phyloP scores from a whole-genome alignment of 306 rosid species.

The Vigna trinervia region DNA sequence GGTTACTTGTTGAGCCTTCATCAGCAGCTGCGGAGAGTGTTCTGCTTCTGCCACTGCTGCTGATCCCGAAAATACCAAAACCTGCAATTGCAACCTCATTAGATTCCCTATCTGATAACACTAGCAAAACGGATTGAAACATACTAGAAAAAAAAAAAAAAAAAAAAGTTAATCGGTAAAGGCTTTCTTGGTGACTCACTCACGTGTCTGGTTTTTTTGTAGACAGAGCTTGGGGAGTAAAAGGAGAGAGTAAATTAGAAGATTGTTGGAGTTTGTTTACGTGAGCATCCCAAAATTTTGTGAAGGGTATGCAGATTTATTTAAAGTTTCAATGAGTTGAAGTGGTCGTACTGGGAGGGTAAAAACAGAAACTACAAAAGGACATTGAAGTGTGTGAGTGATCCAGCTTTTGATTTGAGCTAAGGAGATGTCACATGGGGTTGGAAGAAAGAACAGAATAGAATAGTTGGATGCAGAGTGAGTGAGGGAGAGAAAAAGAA shows the following conservation, averaged over 20 bases:
- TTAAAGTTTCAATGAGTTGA: slow-evolving; percentile 39
- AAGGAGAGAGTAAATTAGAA: slow-evolving; percentile 44
- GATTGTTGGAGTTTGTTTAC: slow-evolving; percentile 31
- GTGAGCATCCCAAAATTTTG: slow-evolving; percentile 34
- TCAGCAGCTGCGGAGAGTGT: slow-evolving; percentile 14
- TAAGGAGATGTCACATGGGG: slow-evolving; percentile 53
- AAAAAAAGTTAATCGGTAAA: slow-evolving; percentile 33
- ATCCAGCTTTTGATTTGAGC: slow-evolving; percentile 43
- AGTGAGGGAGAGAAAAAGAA: neutral
- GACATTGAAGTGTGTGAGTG: slow-evolving; percentile 50
- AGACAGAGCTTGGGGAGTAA: slow-evolving; percentile 32
- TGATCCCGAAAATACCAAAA: slow-evolving; percentile 54
- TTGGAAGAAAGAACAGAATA: slow-evolving; percentile 28
- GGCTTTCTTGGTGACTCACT: slow-evolving; percentile 41
- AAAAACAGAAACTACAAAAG: slow-evolving; percentile 45
- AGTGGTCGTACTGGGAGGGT: slow-evolving; percentile 33
- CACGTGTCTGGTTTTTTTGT: slow-evolving; percentile 37
- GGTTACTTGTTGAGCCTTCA: slow-evolving; percentile 47
- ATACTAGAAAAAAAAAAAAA: neutral
- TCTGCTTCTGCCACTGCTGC: slow-evolving; percentile 38
- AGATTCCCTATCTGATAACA: slow-evolving; percentile 56
- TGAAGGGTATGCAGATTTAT: slow-evolving; percentile 21
- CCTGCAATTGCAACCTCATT: slow-evolving; percentile 57
- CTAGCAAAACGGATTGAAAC: slow-evolving; percentile 25
- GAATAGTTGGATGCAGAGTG: slow-evolving; percentile 32